Evolutionary conservation across 2,329 filamentous ascomycete species (phyloP), one percentile per base, ranked within the genome.

Genomic region (Apiospora kogelbergensis): DNA sequence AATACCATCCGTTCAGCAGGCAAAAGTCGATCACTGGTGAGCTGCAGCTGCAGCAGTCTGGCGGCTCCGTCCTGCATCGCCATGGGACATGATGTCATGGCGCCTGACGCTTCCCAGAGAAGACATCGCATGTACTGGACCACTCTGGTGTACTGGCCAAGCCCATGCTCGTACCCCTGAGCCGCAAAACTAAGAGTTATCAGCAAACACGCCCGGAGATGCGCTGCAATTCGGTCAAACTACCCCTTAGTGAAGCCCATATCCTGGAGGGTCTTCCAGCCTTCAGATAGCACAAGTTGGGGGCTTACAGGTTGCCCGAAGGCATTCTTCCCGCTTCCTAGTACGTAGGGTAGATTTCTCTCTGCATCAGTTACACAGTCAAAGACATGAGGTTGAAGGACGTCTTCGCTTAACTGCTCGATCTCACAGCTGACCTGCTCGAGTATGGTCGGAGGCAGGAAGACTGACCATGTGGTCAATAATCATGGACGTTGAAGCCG

Each of bases 291-390:
- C 44, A 91, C 83, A 1, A 93, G 80, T 42, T 88, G 84, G 63
- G 87, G 86, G 7, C 81, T 85, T 65, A 71, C 68, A 11, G 86
- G 86, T 66, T 83, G 82, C 0, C 91, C 90, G 76, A 92, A 92
- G 0, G 86, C 86, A 74, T 90, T 86, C 13, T 88, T 83, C 1
- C 88, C 85, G 53, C 84, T 84, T 3, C 85, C 85, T 63, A 80
- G 82, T 9, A 93, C 78, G 41, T 88, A 88, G 0, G 90, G 90
- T 60, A 87, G 85, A 71, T 91, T 90, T 53, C 81, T 84, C 77
- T 93, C 91, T 0, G 91, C 87, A 75, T 93, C 89, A 0, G 86
- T 86, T 22, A 91, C 78, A 79, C 84, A 88, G 71, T 83, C 76
- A 60, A 91, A 84, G n/a, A 90, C 80, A 63, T 83, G 76, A 24